Base-by-base conservation (phyloP, 2,329 filamentous ascomycete species). In the Mycocentrospora acerina region DNA sequence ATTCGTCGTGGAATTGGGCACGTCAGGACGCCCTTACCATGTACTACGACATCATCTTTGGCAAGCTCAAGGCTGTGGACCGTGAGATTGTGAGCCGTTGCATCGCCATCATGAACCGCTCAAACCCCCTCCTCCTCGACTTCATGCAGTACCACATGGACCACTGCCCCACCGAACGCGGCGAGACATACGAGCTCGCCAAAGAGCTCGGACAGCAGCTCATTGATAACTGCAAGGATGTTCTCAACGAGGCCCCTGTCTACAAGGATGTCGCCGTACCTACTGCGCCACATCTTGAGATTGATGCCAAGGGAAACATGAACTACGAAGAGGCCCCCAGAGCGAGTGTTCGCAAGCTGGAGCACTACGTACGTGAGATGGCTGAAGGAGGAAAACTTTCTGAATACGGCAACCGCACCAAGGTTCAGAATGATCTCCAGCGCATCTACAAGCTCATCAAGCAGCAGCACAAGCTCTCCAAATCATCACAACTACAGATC, bases 81-180 rank as follows among this genome's bases (percentile, higher is more conserved):
- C 88, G 93, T 49, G 93, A 98, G 70, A 98, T 97, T 59, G 93
- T 98, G 65, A 96, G 90, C 71, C 90, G 90, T 68, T 98, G 93
- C 73, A 97, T 98, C 62, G 87, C 89, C 54, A 93, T 98, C 72
- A 98, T 98, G 93, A 98, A 96, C 76, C 87, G 93, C 48, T 95
- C 93, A 24, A 98, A 97, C 67, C 93, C 93, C 2, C 86, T 88
- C 24, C 82, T 98, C 1, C 80, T 98, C 42, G 91, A 98, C 57
- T 98, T 96, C 71, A 98, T 98, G 93, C 93, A 98, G 67, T 97
- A 98, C 60, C 93, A 98, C 73, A 98, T 98, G 62, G 93, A 98
- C 62, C 93, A 97, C 75, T 97, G 91, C 74, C 93, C 93, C 1
- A 90, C 90, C 0, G 90, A 98, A 64, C 86, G 91, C 34, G 93